phyloP scores from a whole-genome alignment of 352 stramenopile species.

The Vaucheria bursata region DNA sequence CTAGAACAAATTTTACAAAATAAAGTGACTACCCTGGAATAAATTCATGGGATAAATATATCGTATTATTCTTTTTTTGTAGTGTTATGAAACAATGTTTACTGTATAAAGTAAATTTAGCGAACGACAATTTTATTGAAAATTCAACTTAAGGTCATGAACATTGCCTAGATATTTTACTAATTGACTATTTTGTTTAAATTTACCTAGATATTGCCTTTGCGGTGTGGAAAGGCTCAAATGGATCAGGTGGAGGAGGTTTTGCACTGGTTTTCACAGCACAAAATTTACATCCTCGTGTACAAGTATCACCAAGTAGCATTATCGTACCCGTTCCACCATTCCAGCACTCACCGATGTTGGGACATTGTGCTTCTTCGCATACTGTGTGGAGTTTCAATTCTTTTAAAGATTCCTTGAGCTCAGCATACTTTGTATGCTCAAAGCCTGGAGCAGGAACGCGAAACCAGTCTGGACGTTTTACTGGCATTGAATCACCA shows the following conservation, averaged over 20 bases:
- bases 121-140: not conserved
- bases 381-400: slow-evolving; percentile 89
- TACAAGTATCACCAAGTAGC: slow-evolving; percentile 99
- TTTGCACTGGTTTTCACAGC: slow-evolving; percentile 91
- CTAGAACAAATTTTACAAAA: too few species aligned
- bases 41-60: too few species aligned
- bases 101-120: not conserved
- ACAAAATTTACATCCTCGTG: slow-evolving; percentile 96
- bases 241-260: slow-evolving; percentile 82
- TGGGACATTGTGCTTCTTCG: slow-evolving; percentile 97
- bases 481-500: slow-evolving; percentile 57
- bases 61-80: too few species aligned
- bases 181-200: too few species aligned
- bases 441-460: slow-evolving; percentile 63
- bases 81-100: too few species aligned
- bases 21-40: too few species aligned
- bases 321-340: slow-evolving; percentile 97
- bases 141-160: too few species aligned
- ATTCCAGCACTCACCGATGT: slow-evolving; percentile 99
- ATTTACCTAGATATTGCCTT: slow-evolving; percentile 8
- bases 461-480: slow-evolving; percentile 65
- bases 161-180: too few species aligned
- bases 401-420: slow-evolving; percentile 46
- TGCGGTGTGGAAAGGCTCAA: slow-evolving; percentile 62
- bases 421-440: slow-evolving; percentile 39